A percentile compares a stretch with the other conserved stretches of the same genome.
Evolutionary conservation across 257 asterid species (phyloP).

Genomic region (Solanum chmielewskii): DNA sequence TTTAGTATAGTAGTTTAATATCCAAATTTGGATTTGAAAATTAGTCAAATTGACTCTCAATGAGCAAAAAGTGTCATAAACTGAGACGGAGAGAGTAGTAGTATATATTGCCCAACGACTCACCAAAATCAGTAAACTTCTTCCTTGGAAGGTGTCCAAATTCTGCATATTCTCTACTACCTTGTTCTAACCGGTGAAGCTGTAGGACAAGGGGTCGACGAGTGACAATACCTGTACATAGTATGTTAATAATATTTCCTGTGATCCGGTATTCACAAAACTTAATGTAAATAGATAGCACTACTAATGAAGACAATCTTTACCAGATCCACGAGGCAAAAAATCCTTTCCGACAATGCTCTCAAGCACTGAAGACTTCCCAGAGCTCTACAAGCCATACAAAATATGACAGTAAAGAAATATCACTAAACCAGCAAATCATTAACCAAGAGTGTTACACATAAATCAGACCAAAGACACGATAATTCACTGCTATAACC

Average conservation of each 20-base stretch:
- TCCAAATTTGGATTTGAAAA: background rate
- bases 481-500: background rate
- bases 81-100: background rate
- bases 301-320: background rate
- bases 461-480: background rate
- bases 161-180: slow-evolving; percentile 96
- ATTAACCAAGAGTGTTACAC: background rate
- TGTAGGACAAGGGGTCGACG: slow-evolving; percentile 96
- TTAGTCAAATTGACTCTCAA: background rate
- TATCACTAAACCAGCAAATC: background rate
- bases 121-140: slow-evolving; percentile 86
- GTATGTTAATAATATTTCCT: background rate
- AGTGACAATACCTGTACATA: slow-evolving; percentile 77
- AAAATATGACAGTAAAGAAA: background rate
- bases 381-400: slow-evolving; percentile 63
- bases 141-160: slow-evolving; percentile 89
- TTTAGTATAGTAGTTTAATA: background rate
- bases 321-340: slow-evolving; percentile 99
- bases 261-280: background rate
- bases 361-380: slow-evolving; percentile 97
- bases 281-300: background rate
- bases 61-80: background rate
- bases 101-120: slow-evolving; percentile 1
- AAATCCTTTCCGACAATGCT: slow-evolving; percentile 96
- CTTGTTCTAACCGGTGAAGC: slow-evolving; percentile 80